These are phyloP conservation scores for Sicyos baderoa DNA, from an alignment of 306 rosid species.

Conservation along the genomic window DNA sequence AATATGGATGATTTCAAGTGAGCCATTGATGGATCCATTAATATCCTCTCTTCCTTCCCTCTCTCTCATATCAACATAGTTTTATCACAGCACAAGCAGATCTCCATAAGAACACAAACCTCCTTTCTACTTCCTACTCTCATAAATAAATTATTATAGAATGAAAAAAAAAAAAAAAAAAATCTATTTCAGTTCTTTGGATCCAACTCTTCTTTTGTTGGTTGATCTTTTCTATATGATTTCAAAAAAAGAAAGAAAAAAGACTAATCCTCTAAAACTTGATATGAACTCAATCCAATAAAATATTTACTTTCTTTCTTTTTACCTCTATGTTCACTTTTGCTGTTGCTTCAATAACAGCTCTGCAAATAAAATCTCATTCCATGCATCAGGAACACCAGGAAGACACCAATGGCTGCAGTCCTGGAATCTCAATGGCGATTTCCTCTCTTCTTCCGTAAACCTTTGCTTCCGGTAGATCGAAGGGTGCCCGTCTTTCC, in stretches of 20 bases:
- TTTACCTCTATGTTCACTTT: slow-evolving; percentile 44
- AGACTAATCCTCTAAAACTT: slow-evolving; percentile 14
- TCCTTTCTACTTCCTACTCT: slow-evolving; percentile 10
- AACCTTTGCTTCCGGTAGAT: slow-evolving; percentile 58
- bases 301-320: slow-evolving; percentile 11
- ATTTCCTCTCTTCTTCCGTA: slow-evolving; percentile 45
- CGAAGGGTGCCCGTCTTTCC: slow-evolving; percentile 98
- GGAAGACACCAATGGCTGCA: slow-evolving; percentile 99
- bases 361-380: slow-evolving; percentile 72
- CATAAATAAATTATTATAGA: slow-evolving; percentile 14
- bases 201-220: neutral
- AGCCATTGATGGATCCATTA: too few species aligned
- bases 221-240: slow-evolving; percentile 20
- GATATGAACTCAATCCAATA: neutral
- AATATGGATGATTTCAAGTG: slow-evolving; percentile 3
- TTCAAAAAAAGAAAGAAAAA: slow-evolving; percentile 9
- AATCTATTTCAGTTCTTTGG: slow-evolving; percentile 14
- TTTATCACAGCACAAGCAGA: slow-evolving; percentile 4
- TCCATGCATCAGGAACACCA: slow-evolving; percentile 88
- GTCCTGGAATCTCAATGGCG: slow-evolving; percentile 63
- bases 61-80: too few species aligned
- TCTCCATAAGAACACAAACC: slow-evolving; percentile 4
- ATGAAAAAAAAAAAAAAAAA: neutral
- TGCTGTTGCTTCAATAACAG: slow-evolving; percentile 43
- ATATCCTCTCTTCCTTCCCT: too few species aligned